Evolutionary conservation across 2,329 filamentous ascomycete genomes (phyloP), one percentile per base, ranked within the genome.

Genomic region (Epichloe elymi): DNA sequence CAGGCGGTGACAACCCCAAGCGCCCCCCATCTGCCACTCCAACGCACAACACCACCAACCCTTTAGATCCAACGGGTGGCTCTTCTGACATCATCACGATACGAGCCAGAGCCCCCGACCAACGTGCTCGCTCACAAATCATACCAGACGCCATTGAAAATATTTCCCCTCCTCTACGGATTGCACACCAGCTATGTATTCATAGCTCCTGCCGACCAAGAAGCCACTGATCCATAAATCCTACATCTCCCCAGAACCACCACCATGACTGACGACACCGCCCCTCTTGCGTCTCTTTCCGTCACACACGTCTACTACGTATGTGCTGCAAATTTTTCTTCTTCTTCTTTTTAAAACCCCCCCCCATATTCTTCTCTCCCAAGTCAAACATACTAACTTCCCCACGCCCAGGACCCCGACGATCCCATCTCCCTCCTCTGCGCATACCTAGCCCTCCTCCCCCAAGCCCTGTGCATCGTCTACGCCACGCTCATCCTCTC

Each of bases 281-380:
- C 61, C n/a, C 17, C 86, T 40, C 74, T 97, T 52, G 88, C 90
- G 48, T 97, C 91, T 23, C 78, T 98, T 54, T 95, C 91, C 48
- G 72, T 98, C 59, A 97, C 93, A 11, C 91, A 97, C 71, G 90
- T 97, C 59, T 88, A 93, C 73, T 97, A 97, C 76, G 90, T 94
- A 71, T 63, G 80, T 68, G 15, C 15, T 23, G 20, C 20, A 4
- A 5, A 6, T 23, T 3, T 44, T 11, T 2, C 14, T 26, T 14
- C 4, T 12, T 7, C 15, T 33, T n/a, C 2, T 26, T 17, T 44
- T 19, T 0, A 33, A 17, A 30, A 14, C 20, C 33, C 46, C 20
- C 33, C 46, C 19, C 36, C 38, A n/a, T 35, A 40, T 51, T 30
- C 26, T 30, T 30, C 26, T 10, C 26, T 30, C 26, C 39, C 39